Base-by-base conservation (phyloP, 176 grass and related monocot genomes). In the Eleusine coracana region DNA sequence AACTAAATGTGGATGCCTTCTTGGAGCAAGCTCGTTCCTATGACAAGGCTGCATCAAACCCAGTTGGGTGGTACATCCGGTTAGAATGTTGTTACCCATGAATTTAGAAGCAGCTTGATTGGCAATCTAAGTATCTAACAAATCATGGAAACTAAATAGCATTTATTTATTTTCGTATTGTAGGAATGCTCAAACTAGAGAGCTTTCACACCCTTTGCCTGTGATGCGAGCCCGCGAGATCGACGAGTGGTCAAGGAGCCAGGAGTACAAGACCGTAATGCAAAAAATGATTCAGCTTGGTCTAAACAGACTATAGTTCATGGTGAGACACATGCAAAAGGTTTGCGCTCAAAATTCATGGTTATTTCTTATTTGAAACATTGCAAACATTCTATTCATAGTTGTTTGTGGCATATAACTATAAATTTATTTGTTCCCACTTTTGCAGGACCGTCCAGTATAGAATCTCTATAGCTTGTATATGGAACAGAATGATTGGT, bases 1-100 rank as follows among this genome's bases (percentile, higher is more conserved):
- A 98, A 71, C 84, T 98, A 61, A 98, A 91, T 8, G 88, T 97
- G 13, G 92, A 97, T n/a, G 95, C 95, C 25, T 97, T 97, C 86
- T 86, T 97, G 92, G 95, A 97, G 86, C 95, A 97, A 92, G 92
- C 95, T 74, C 95, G 95, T 3, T 94, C 95, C 2, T 97, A 97
- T 14, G 95, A 97, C 82, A 91, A 97, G 68, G 95, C 92, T 61
- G 80, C 95, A 28, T 94, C 92, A 0, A 97, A 66, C 71, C 92
- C 95, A 5, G 54, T 93, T 39, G 95, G 95, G 12, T 94, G 95
- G 95, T 94, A 97, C 86, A 91, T 97, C 74, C 91, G 95, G 95
- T 97, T 20, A 68, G 70, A 80, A 37, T 25, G 25, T 69, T 68
- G 21, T 21, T 62, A 65, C 8, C 42, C 21, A 9, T 5, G 34